Evolutionary conservation across 208 protist species (phyloP).

Genomic region (Phytomonas sp.): DNA sequence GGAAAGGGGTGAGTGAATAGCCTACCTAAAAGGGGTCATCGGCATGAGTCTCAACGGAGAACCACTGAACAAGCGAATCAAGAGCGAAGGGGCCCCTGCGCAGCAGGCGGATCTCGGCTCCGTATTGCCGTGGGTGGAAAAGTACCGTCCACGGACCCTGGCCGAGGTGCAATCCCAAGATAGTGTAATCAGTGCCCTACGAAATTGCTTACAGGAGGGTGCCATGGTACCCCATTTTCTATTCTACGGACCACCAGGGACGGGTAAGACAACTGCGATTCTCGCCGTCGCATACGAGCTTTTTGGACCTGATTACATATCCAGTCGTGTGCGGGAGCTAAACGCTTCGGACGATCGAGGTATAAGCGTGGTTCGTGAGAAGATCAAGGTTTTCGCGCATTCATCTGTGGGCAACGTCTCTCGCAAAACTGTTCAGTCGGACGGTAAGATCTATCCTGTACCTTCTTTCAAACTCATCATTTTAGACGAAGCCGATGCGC

Average conservation of each 20-base stretch:
- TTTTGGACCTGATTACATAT: conserved; percentile 91
- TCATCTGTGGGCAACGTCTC: conserved; percentile 59
- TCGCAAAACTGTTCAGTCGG: conserved; percentile 52
- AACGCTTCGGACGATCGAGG: conserved; percentile 99
- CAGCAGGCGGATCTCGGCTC: not conserved
- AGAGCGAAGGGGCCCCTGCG: conserved; percentile 11
- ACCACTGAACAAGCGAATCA: conserved; percentile 20
- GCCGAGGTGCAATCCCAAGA: conserved; percentile 95
- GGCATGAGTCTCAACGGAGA: conserved; percentile 12
- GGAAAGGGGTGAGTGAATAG: not conserved
- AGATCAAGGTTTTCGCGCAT: conserved; percentile 98
- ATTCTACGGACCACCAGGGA: conserved; percentile 98
- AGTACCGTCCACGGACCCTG: conserved; percentile 91
- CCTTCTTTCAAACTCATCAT: conserved; percentile 99
- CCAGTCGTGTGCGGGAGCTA: conserved; percentile 96
- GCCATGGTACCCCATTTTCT: conserved; percentile 98
- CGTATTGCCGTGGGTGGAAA: conserved; percentile 85
- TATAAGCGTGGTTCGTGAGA: conserved; percentile 97
- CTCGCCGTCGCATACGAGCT: conserved; percentile 96
- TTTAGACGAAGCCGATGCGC: conserved; percentile 99
- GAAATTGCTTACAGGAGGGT: conserved; percentile 73
- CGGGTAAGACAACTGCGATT: conserved; percentile 98
- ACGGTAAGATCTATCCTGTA: conserved; percentile 82
- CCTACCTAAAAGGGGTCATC: not conserved
- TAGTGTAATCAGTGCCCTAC: conserved; percentile 91